These are phyloP conservation scores for Avena sativa DNA, from an alignment of 176 grass and related monocot species.

Conservation along the genomic window DNA sequence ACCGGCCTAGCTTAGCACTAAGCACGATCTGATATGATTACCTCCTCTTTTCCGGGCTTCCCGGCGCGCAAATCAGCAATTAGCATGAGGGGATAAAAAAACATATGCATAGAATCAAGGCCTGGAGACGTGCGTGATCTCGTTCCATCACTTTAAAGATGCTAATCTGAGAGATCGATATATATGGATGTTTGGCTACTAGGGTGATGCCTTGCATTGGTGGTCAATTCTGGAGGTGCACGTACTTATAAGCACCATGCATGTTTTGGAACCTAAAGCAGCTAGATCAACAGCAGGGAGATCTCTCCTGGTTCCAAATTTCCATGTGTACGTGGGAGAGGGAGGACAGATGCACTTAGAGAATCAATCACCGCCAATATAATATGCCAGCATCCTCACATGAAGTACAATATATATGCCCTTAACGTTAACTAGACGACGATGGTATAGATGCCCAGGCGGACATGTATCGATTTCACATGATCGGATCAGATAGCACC, in stretches of 20 bases:
- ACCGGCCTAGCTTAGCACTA: conserved; percentile 20
- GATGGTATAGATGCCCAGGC: background rate
- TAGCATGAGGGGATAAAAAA: background rate
- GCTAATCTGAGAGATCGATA: conserved; percentile 14
- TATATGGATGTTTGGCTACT: conserved; percentile 7
- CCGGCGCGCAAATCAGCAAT: conserved; percentile 20
- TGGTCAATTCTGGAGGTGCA: conserved; percentile 28
- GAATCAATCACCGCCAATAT: background rate
- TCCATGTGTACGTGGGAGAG: background rate
- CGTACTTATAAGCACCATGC: background rate
- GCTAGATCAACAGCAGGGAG: background rate
- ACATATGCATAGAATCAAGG: background rate
- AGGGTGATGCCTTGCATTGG: background rate
- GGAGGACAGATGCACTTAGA: background rate
- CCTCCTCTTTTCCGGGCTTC: conserved; percentile 19
- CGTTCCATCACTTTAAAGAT: conserved; percentile 24
- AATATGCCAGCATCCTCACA: background rate
- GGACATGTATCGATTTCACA: background rate
- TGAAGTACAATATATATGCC: background rate
- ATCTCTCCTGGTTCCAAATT: conserved; percentile 15
- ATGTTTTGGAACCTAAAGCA: background rate
- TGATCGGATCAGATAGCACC: background rate
- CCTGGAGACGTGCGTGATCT: conserved; percentile 19
- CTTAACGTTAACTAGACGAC: background rate
- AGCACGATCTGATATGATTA: conserved; percentile 15